Base-by-base conservation (phyloP, 2,329 filamentous ascomycete species). In the Arthrobotrys pseudoclavata region DNA sequence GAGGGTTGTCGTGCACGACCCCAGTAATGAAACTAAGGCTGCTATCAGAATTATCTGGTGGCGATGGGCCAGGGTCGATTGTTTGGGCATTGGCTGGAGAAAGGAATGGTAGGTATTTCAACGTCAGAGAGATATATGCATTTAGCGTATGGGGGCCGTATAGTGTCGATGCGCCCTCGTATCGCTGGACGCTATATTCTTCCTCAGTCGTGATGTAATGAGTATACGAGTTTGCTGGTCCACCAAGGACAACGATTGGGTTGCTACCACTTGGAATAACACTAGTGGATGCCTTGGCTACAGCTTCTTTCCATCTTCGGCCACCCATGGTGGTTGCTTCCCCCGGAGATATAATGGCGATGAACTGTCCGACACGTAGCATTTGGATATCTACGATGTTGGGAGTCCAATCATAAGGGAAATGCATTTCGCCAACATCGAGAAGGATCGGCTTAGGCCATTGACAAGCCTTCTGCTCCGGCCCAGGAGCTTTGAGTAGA, bases 241-340 rank as follows among this genome's bases (percentile, higher is more conserved):
- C 94, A 26, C 94, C 93, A 0, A 97, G 86, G 0, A 97, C 91
- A 2, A 96, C 93, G 15, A 77, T 68, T 6, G 74, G 74, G 0
- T n/a, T 93, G 82, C 0, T 92, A 91, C 61, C 74, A 7, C 40
- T 57, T 3, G 74, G 67, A 20, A 71, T 61, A n/a, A 77, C 42
- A 34, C 0, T 83, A 81, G 1, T 85, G 84, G 6, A 88, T 87
- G 86, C 86, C 18, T 86, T 84, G 0, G 85, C 83, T 15, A 96
- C 87, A 0, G 92, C 90, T 34, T 89, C 87, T 82, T 91, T 92
- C 94, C 95, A 97, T 26, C 95, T 89, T 22, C 94, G 88, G 0
- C 94, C 94, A 1, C 92, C 89, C 95, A 97, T 98, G 3, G 94
- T 97, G 0, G 92, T 96, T 0, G 92, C 93, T 84, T 97, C 95